These are phyloP conservation scores for Aspergillus sp. DNA, from an alignment of 2,329 filamentous ascomycete species.

Conservation along the genomic window DNA sequence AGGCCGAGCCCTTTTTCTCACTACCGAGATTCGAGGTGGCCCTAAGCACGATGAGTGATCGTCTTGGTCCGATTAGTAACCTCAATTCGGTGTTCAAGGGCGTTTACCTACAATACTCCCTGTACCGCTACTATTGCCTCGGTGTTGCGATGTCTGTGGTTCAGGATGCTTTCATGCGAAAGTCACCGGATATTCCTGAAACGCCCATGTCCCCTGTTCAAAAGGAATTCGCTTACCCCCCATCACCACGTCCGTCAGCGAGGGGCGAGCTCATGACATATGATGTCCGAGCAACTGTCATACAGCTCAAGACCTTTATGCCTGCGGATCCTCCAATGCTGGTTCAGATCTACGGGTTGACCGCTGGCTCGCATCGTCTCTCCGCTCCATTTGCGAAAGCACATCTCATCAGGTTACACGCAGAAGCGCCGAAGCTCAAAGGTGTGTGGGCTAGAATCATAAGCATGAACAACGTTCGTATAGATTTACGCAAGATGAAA, in stretches of 20 bases:
- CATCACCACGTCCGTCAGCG: conserved; percentile 29
- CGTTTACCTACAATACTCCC: conserved; percentile 81
- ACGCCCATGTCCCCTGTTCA: conserved; percentile 11
- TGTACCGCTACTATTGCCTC: conserved; percentile 89
- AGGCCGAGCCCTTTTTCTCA: conserved; percentile 80
- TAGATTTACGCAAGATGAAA: conserved; percentile 77
- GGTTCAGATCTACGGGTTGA: conserved; percentile 81
- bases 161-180: conserved; percentile 61
- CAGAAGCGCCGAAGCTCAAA: conserved; percentile 79
- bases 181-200: conserved; percentile 21
- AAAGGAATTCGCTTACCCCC: conserved; percentile 24
- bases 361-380: conserved; percentile 84
- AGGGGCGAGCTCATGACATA: conserved; percentile 71
- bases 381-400: conserved; percentile 77
- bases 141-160: conserved; percentile 79
- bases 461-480: conserved; percentile 75
- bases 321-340: conserved; percentile 88
- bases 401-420: conserved; percentile 80
- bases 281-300: conserved; percentile 76
- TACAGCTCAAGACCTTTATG: conserved; percentile 87
- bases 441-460: conserved; percentile 83
- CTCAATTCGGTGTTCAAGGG: conserved; percentile 79
- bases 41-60: conserved; percentile 80
- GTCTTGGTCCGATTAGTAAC: conserved; percentile 84
- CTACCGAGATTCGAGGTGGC: conserved; percentile 86